phyloP scores from a whole-genome alignment of 805 yeast species.

The Metschnikowia cubensis region DNA sequence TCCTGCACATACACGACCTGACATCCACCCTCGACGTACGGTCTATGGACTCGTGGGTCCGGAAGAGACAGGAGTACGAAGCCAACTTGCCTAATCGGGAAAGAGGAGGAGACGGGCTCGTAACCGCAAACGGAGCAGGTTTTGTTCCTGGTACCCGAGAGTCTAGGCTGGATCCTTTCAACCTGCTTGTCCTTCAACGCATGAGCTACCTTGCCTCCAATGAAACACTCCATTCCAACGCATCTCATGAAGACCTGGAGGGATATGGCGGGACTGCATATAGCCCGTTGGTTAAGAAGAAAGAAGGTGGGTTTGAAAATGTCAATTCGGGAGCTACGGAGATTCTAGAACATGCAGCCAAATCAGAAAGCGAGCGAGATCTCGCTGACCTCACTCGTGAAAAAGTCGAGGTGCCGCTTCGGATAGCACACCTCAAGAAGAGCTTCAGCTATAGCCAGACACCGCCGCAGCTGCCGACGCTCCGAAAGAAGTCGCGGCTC shows the following conservation, averaged over 20 bases:
- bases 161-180: neutral
- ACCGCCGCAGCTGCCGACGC: conserved; percentile 21
- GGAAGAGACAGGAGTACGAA: conserved; percentile 47
- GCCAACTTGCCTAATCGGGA: conserved; percentile 13
- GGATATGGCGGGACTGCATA: too few relatives aligned
- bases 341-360: neutral
- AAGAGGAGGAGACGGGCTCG: neutral
- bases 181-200: conserved; percentile 11
- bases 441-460: conserved; percentile 22
- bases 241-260: too few relatives aligned
- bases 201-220: conserved; percentile 29
- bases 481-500: conserved; percentile 13
- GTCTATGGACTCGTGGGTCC: conserved; percentile 51
- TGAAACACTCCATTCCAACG: conserved; percentile 18
- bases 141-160: too few relatives aligned
- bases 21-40: conserved; percentile 41
- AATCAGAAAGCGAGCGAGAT: too few relatives aligned
- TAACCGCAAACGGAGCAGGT: too few relatives aligned
- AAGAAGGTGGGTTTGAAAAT: too few relatives aligned
- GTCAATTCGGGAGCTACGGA: neutral
- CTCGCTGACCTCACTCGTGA: neutral
- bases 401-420: conserved; percentile 6
- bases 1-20: conserved; percentile 24
- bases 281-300: too few relatives aligned
- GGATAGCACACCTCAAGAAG: conserved; percentile 21